These are phyloP conservation scores for Cercospora brassicicola DNA, from an alignment of 2,329 filamentous ascomycete genomes.

Conservation along the genomic window DNA sequence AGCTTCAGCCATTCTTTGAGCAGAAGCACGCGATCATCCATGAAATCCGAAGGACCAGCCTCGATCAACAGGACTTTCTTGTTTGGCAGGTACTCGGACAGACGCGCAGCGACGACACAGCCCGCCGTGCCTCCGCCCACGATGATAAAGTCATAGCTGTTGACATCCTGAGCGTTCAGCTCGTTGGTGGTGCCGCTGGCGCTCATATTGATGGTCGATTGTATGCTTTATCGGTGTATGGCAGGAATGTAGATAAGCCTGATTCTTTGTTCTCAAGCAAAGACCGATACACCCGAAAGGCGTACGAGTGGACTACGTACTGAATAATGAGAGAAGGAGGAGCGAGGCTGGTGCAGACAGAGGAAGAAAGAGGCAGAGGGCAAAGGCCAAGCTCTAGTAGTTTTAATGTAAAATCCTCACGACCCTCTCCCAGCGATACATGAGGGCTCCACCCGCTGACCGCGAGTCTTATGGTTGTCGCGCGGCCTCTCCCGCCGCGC, in stretches of 20 bases:
- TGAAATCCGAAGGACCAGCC: conserved; percentile 84
- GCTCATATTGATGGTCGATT: conserved; percentile 2
- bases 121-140: conserved; percentile 84
- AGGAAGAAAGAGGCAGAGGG: background rate
- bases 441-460: conserved; percentile 7
- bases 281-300: background rate
- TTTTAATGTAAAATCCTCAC: conserved; percentile 13
- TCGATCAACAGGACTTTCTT: conserved; percentile 82
- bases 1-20: conserved; percentile 84
- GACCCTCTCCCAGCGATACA: conserved; percentile 4
- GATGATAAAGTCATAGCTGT: conserved; percentile 79
- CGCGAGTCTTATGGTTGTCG: conserved; percentile 3
- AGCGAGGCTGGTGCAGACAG: background rate
- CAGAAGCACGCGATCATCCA: conserved; percentile 81
- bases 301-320: background rate
- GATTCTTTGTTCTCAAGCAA: background rate
- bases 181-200: conserved; percentile 66
- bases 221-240: background rate
- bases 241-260: background rate
- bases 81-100: conserved; percentile 79
- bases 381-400: conserved; percentile 3
- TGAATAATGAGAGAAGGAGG: background rate
- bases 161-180: conserved; percentile 62
- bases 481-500: background rate
- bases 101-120: conserved; percentile 76